Base-by-base conservation (phyloP, 768 basidiomycete species). In the Roridomyces roridus region DNA sequence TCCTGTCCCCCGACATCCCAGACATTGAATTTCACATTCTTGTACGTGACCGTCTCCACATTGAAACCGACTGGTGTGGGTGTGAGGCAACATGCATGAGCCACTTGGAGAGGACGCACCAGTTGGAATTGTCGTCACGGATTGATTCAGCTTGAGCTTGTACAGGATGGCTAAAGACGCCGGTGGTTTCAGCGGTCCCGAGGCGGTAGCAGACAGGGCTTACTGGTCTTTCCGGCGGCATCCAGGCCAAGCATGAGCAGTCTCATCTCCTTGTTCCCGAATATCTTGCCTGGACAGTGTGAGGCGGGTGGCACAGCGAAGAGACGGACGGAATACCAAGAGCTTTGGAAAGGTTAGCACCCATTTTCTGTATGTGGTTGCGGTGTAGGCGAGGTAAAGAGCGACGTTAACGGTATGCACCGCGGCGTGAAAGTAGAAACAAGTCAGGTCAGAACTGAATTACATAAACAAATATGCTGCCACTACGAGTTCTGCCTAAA, bases 1-100 rank as follows among this genome's bases (percentile, higher is more conserved):
- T 98, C 96, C 77, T 98, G 96, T n/a, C 96, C 96, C 67, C 96
- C 96, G 36, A 98, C 96, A 70, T 97, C 94, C 94, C 94, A 92
- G 7, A 92, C 89, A 64, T 93, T 94, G 79, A 94, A 94, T 72
- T 92, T 92, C 69, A 94, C 95, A 60, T 98, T 98, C 84, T 97
- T 97, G 79, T 98, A 98, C 43, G 95, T 97, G 49, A 98, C 96
- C 4, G 96, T 98, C 77, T 98, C 96, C 57, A 98, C 96, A 68
- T 98, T 98, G 85, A 98, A 98, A 21, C 96, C 96, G 70, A 97
- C 94, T 94, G 66, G 55, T 31, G 26, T 26, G 21, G 21, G 49
- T 25, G 42, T 46, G 28, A 63, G 46, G 36, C 15, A 28, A 23
- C 26, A 17, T 49, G n/a, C 52, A n/a, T 26, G 29, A 21, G n/a